phyloP scores from a whole-genome alignment of 2,329 filamentous ascomycete genomes.

The Hymenoscyphus occultus region DNA sequence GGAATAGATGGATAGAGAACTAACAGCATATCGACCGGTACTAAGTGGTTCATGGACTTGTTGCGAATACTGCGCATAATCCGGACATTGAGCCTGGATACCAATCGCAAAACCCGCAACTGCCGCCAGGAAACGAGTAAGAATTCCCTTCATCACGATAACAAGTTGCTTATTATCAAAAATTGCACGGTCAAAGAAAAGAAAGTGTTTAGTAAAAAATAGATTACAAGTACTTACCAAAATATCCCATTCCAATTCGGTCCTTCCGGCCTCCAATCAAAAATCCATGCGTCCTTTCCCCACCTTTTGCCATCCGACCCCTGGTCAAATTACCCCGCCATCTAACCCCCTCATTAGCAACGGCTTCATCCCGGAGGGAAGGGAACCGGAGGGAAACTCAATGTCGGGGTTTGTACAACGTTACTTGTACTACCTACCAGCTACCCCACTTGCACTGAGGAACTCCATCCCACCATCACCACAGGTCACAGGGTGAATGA shows the following conservation, averaged over 20 bases:
- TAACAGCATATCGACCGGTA: slow-evolving; percentile 58
- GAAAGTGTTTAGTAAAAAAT: not conserved
- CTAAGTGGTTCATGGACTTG: slow-evolving; percentile 68
- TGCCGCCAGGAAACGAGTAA: slow-evolving; percentile 9
- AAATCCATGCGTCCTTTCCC: slow-evolving; percentile 6
- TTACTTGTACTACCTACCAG: slow-evolving; percentile 14
- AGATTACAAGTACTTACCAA: not conserved
- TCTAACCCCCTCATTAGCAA: not conserved
- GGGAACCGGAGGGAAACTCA: not conserved
- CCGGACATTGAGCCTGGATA: slow-evolving; percentile 50
- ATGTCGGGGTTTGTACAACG: slow-evolving; percentile 12
- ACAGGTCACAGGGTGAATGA: not conserved
- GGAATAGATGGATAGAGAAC: not conserved
- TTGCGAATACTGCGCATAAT: slow-evolving; percentile 61
- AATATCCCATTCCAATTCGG: not conserved
- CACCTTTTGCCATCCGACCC: slow-evolving; percentile 1
- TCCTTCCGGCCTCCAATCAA: not conserved
- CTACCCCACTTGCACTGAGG: not conserved
- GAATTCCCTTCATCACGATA: slow-evolving; percentile 12
- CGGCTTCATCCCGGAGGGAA: slow-evolving; percentile 5
- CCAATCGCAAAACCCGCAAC: slow-evolving; percentile 8
- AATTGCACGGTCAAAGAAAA: not conserved
- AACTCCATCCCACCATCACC: not conserved
- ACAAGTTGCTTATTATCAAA: not conserved
- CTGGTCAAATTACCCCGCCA: slow-evolving; percentile 9